These are phyloP conservation scores for Botrytis squamosa DNA, from an alignment of 2,329 filamentous ascomycete genomes.

Conservation along the genomic window DNA sequence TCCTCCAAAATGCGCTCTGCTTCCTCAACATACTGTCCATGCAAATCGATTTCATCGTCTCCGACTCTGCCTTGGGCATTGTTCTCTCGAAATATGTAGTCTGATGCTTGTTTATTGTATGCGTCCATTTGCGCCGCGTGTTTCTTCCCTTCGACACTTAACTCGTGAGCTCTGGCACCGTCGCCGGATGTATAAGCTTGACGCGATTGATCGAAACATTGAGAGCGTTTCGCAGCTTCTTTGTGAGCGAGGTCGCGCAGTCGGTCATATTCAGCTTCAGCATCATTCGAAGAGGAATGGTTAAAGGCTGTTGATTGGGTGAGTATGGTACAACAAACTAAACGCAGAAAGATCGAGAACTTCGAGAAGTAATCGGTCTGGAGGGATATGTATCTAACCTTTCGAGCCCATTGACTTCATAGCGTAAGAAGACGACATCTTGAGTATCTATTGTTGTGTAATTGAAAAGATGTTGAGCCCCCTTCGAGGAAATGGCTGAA, in stretches of 20 bases:
- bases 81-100: slow-evolving; percentile 95
- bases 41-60: slow-evolving; percentile 81
- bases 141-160: slow-evolving; percentile 80
- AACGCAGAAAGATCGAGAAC: not conserved
- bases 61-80: slow-evolving; percentile 75
- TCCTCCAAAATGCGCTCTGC: slow-evolving; percentile 87
- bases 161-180: slow-evolving; percentile 72
- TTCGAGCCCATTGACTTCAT: slow-evolving; percentile 48
- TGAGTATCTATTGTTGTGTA: slow-evolving; percentile 31
- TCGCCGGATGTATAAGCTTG: slow-evolving; percentile 83
- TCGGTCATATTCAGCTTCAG: slow-evolving; percentile 88
- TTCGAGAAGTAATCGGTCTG: not conserved
- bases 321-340: not conserved
- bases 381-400: slow-evolving; percentile 10
- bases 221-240: slow-evolving; percentile 75
- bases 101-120: slow-evolving; percentile 87
- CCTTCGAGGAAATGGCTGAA: not conserved
- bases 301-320: slow-evolving; percentile 63
- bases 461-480: not conserved
- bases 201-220: slow-evolving; percentile 72
- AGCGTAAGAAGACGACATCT: slow-evolving; percentile 49
- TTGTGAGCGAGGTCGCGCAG: slow-evolving; percentile 78
- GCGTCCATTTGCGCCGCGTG: slow-evolving; percentile 83
- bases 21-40: slow-evolving; percentile 93
- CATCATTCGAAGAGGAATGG: slow-evolving; percentile 62